Evolutionary conservation across 2,329 filamentous ascomycete species (phyloP), one percentile per base, ranked within the genome.

Genomic region (Claviceps sp.): DNA sequence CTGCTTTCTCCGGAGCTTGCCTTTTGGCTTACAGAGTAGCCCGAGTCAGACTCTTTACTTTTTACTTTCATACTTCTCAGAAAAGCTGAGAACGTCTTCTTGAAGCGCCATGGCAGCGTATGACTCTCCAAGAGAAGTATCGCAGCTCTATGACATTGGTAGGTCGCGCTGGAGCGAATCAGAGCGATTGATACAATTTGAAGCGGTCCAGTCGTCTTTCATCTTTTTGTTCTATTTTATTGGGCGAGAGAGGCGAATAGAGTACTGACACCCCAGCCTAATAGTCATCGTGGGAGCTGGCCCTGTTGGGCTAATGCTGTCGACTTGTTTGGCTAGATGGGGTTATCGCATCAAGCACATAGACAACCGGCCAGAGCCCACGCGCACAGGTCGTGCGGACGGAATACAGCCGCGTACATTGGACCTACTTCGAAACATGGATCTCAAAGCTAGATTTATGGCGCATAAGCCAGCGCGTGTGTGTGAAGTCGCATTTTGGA

Each of bases 271-370:
- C 22, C 3, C 13, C 20, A 26, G n/a, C 14, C 22, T 78, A 0
- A 49, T 53, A 80, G 88, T 95, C 59, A 89, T 95, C 58, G 77
- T 95, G 52, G 90, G 90, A 57, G 90, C 90, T 52, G 90, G 90
- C 16, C 90, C 90, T 4, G 88, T 90, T 42, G 90, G 90, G 52
- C 78, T 95, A 53, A 83, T 94, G 70, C 77, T 95, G 24, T 93
- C 88, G 8, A 89, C 89, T 34, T 91, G 86, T 64, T 78, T 96
- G 55, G 86, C 88, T 55, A 78, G 89, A 72, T 95, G 89, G 88
- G 90, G 90, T 20, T 96, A 95, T 75, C 88, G 82, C 67, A 88
- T 96, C 68, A 95, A 91, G 74, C 88, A 95, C 70, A 88, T 95
- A 63, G 90, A 95, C 70, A 95, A 94, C 69, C 79, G 89, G 54